Evolutionary conservation across 2,329 filamentous ascomycete genomes (phyloP).

Genomic region (Colletotrichum gloeosporioides): DNA sequence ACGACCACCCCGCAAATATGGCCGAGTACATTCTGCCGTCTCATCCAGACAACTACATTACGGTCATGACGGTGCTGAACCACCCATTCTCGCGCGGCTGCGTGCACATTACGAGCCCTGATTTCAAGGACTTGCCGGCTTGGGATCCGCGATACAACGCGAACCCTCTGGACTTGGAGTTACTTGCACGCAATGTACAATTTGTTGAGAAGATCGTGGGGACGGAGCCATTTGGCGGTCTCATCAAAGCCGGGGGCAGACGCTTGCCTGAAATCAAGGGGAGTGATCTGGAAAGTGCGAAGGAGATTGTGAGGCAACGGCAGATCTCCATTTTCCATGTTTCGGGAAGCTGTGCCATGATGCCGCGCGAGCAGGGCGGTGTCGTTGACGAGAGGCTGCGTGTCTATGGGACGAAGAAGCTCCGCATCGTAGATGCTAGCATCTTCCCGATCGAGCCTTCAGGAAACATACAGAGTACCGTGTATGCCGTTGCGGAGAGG

Average conservation of each 20-base stretch:
- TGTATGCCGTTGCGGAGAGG: conserved; percentile 43
- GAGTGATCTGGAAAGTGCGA: conserved; percentile 36
- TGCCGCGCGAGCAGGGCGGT: conserved; percentile 47
- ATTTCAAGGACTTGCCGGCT: conserved; percentile 45
- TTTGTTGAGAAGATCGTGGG: conserved; percentile 43
- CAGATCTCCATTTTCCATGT: conserved; percentile 51
- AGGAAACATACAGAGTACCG: conserved; percentile 35
- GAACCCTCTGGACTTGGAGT: conserved; percentile 62
- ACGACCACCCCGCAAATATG: conserved; percentile 29
- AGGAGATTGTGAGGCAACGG: conserved; percentile 36
- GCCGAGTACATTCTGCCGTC: conserved; percentile 25
- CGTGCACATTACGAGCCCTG: conserved; percentile 58
- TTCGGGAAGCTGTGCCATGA: conserved; percentile 54
- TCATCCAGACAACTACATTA: conserved; percentile 54
- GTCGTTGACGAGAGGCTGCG: conserved; percentile 47
- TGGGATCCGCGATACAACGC: conserved; percentile 63
- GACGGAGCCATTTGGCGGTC: conserved; percentile 43
- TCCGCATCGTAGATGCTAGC: conserved; percentile 51
- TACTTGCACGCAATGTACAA: conserved; percentile 47
- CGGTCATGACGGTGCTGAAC: conserved; percentile 61
- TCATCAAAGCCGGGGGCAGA: conserved; percentile 43
- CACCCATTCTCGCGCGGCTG: conserved; percentile 66
- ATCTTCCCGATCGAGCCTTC: conserved; percentile 48
- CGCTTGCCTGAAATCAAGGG: conserved; percentile 37
- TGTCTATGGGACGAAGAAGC: conserved; percentile 48